Evolutionary conservation across 75 land plant species (phyloP).

Genomic region (Gnetum montanum): DNA sequence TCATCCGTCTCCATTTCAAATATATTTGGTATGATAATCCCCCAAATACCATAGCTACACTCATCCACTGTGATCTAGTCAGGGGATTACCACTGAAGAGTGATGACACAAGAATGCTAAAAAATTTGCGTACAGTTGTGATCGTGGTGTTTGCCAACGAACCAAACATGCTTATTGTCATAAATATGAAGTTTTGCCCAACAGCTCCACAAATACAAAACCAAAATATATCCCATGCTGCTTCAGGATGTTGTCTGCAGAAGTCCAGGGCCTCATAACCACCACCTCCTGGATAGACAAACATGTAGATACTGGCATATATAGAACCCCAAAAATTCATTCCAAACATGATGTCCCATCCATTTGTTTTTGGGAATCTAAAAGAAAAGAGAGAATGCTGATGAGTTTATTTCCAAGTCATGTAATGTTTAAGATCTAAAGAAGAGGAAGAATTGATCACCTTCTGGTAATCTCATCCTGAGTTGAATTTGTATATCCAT

Average conservation of each 20-base stretch:
- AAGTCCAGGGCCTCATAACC: conserved; percentile 80
- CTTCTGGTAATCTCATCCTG: conserved; percentile 80
- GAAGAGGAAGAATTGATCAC: conserved; percentile 17
- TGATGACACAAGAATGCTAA: conserved; percentile 94
- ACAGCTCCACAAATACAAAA: conserved; percentile 96
- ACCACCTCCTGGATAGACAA: conserved; percentile 59
- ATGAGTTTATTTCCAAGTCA: background rate
- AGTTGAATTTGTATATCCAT: conserved; percentile 98
- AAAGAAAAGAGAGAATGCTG: background rate
- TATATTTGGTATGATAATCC: conserved; percentile 86
- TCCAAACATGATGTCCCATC: conserved; percentile 98
- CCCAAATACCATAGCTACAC: conserved; percentile 87
- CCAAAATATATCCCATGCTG: conserved; percentile 87
- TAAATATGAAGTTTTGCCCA: conserved; percentile 96
- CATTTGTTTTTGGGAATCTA: conserved; percentile 89
- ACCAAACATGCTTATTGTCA: conserved; percentile 92
- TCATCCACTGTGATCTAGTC: conserved; percentile 70
- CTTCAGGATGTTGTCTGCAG: conserved; percentile 85
- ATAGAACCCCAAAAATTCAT: conserved; percentile 98
- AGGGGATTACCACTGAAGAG: conserved; percentile 85
- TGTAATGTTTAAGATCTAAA: background rate
- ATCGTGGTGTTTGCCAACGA: conserved; percentile 92
- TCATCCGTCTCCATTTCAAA: conserved; percentile 67
- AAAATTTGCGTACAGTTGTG: conserved; percentile 94
- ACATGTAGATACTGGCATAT: conserved; percentile 78